Evolutionary conservation across 176 grass and related monocot genomes (phyloP).

Genomic region (Aegilops tauschii): DNA sequence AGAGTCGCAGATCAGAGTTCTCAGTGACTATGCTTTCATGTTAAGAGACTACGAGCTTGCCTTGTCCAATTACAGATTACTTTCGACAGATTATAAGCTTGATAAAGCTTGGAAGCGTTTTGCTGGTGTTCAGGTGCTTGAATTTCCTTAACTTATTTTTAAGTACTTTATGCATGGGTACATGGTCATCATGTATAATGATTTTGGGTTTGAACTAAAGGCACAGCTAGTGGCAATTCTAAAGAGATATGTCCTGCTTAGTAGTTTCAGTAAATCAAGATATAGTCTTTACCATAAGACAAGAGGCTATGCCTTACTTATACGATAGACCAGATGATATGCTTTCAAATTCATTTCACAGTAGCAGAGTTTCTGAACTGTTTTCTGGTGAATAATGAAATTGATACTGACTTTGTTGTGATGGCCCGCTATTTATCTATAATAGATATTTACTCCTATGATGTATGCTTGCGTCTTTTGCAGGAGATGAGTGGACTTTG

Average conservation of each 20-base stretch:
- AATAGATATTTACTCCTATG: slow-evolving; percentile 17
- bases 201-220: slow-evolving; percentile 10
- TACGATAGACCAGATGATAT: slow-evolving; percentile 3
- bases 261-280: neutral
- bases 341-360: neutral
- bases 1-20: slow-evolving; percentile 96
- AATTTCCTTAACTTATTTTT: slow-evolving; percentile 19
- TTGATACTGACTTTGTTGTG: neutral
- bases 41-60: slow-evolving; percentile 98
- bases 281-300: slow-evolving; percentile 3
- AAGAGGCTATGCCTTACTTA: neutral
- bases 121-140: slow-evolving; percentile 88
- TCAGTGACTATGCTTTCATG: slow-evolving; percentile 98
- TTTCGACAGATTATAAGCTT: slow-evolving; percentile 94
- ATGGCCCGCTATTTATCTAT: neutral
- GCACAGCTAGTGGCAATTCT: neutral
- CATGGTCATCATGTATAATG: neutral
- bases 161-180: neutral
- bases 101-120: slow-evolving; percentile 97
- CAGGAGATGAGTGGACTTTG: slow-evolving; percentile 97
- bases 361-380: neutral
- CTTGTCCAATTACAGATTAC: slow-evolving; percentile 92
- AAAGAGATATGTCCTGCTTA: neutral
- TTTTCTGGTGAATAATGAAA: slow-evolving; percentile 10
- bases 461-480: slow-evolving; percentile 37